Evolutionary conservation across 1,284 basidiomycete species (phyloP), one percentile per base, ranked within the genome.

Genomic region (Flammula alnicola): DNA sequence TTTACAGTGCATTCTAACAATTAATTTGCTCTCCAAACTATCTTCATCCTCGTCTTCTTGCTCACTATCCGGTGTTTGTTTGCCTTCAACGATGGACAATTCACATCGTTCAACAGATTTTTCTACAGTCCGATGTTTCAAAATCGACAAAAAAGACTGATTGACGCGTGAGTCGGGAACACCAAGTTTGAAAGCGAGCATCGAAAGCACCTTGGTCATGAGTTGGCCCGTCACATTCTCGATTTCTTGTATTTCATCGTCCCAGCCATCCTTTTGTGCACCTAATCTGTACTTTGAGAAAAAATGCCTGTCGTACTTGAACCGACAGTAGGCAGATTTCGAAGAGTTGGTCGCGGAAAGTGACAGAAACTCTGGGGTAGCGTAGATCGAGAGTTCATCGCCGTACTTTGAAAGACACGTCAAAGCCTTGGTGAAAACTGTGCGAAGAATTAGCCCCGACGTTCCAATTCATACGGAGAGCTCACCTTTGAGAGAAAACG

Each of bases 311-410:
- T 73, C 72, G 58, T 86, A 90, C 61, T 80, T 83, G 72, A 92
- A 86, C n/a, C 86, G 80, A 65, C 84, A 86, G 60, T 88, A 92
- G 7, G 90, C 89, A 22, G 90, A 88, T 60, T 85, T 80, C 5
- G 89, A 84, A 1, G 83, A 82, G 64, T 91, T 92, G 19, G 87
- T 88, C 1, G 84, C 72, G 37, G 86, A 88, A 23, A 93, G 63
- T 7, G 83, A 76, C 20, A 92, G 64, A 19, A 70, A 69, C 25
- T 86, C 82, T 1, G 74, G 63, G 7, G 80, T 79, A 4, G 84
- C 87, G 54, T 83, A 77, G 36, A 93, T 76, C 25, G 79, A 76
- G 40, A 92, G 70, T 54, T 91, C 87, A 51, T 92, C 90, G 38
- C 90, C 87, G 63, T 90, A 92, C 69, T 79, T 83, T 30, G 88